Conservation (phyloP, 164 flowering plant genomes). For the grape (Vitis vinifera) region ASM3070453v1 NC_081822.1:359001-359500, state of each 20-base stretch:
- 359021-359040: too few species aligned
- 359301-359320: too few species aligned
- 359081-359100: too few species aligned
- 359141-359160: neutral
- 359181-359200: slow-evolving; percentile 3
- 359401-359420: neutral
- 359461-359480: too few species aligned
- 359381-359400: neutral
- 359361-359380: neutral
- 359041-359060: too few species aligned
- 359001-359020: too few species aligned
- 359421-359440: neutral
- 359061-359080: too few species aligned
- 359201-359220: slow-evolving; percentile 26
- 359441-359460: too few species aligned
- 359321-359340: too few species aligned
- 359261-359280: slow-evolving; percentile 25
- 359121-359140: neutral
- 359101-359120: too few species aligned
- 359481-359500: too few species aligned
- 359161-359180: slow-evolving; percentile 14
- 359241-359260: slow-evolving; percentile 1
- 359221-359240: slow-evolving; percentile 6
- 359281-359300: slow-evolving; percentile 5
- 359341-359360: neutral